phyloP scores from a whole-genome alignment of 768 basidiomycete genomes.

The Mycena epipterygia region DNA sequence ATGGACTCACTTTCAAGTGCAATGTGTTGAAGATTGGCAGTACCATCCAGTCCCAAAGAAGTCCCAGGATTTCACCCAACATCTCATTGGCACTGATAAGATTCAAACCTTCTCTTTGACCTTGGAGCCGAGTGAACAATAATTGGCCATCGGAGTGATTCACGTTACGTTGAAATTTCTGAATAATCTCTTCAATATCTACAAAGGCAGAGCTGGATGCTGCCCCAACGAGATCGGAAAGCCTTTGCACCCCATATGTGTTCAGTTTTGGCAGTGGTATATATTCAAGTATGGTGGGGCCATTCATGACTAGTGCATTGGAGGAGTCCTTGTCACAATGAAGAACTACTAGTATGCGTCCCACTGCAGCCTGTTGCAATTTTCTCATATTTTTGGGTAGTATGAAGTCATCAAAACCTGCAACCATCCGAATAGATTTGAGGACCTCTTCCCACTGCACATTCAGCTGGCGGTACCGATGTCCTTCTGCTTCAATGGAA shows the following conservation, averaged over 20 bases:
- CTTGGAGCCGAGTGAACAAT: no score
- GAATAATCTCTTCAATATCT: no score
- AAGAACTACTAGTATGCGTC: constrained; percentile 27
- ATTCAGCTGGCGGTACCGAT: constrained; percentile 31
- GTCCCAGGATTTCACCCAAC: not conserved
- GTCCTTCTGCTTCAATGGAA: constrained; percentile 32
- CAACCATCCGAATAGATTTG: constrained; percentile 17
- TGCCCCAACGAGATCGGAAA: no score
- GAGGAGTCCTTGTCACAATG: not conserved
- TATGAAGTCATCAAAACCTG: constrained; percentile 40
- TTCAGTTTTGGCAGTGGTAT: not conserved
- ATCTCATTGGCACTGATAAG: not conserved
- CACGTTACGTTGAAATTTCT: no score
- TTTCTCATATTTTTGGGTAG: constrained; percentile 10
- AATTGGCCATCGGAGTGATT: no score
- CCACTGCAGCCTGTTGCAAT: not conserved
- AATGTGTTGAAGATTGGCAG: not conserved
- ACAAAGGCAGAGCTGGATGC: no score
- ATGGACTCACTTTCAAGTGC: not conserved
- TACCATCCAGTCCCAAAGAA: not conserved
- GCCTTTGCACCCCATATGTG: no score
- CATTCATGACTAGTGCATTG: constrained; percentile 11
- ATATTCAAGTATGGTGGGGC: not conserved
- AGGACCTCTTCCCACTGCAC: constrained; percentile 36
- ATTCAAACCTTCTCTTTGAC: not conserved